These are phyloP conservation scores for Yamadazyma kitorensis DNA, from an alignment of 805 yeast genomes.

Conservation along the genomic window DNA sequence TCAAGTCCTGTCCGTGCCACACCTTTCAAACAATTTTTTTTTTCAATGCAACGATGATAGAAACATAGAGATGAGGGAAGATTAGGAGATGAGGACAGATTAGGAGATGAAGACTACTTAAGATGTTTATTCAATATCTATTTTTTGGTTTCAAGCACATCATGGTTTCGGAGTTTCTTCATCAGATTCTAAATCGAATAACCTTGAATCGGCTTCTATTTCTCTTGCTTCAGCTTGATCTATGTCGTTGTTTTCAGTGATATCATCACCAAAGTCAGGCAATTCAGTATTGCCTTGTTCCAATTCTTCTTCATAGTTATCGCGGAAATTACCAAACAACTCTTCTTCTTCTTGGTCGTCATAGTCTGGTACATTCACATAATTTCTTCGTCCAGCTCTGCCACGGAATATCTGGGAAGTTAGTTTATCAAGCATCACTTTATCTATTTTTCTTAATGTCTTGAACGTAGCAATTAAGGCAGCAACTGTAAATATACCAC, in stretches of 20 bases:
- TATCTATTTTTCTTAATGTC: conserved; percentile 32
- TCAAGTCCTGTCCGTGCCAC: conserved; percentile 78
- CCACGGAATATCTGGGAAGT: conserved; percentile 31
- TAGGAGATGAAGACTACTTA: too few species aligned
- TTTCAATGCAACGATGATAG: conserved; percentile 1
- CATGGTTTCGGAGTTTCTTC: too few species aligned
- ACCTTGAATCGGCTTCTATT: conserved; percentile 11
- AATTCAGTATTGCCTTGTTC: conserved; percentile 25
- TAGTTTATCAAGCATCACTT: conserved; percentile 28
- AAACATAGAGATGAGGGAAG: too few species aligned
- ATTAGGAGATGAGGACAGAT: too few species aligned
- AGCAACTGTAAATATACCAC: conserved; percentile 52
- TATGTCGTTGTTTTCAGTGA: conserved; percentile 11
- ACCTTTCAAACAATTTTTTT: too few species aligned
- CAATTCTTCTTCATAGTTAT: conserved; percentile 37
- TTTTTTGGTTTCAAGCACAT: neutral
- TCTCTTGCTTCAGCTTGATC: conserved; percentile 8
- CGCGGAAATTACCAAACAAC: conserved; percentile 40
- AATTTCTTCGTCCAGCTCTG: conserved; percentile 37
- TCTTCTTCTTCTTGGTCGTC: conserved; percentile 41
- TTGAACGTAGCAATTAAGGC: conserved; percentile 34
- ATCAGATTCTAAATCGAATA: conserved; percentile 14
- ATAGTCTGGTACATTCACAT: conserved; percentile 39
- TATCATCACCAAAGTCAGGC: conserved; percentile 18
- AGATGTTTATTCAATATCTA: too few species aligned